Base-by-base conservation (phyloP, 371 early-diverging fungal species). In the Coelomomyces lativittatus region DNA sequence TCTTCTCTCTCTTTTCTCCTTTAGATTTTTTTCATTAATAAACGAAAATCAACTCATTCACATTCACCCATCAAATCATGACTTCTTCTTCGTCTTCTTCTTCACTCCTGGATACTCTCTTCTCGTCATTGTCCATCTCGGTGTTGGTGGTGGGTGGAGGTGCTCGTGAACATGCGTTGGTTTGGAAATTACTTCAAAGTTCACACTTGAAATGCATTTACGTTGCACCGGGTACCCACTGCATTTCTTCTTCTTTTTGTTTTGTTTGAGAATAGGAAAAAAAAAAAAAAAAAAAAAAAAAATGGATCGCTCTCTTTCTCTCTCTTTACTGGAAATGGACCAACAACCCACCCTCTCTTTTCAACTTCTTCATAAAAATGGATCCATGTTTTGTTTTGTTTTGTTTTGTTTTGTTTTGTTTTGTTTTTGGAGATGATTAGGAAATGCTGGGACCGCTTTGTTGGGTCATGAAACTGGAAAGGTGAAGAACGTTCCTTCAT, bases 151-250 rank as follows among this genome's bases (percentile, higher is more conserved):
- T 95, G 51, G 96, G 96, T 49, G 64, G 81, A 51, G 96, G 96
- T 47, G 96, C 93, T 39, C 86, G 96, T 44, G 96, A 95, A 60
- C 91, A 95, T 58, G 91, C 96, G 51, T 76, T 95, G 49, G 89
- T 87, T 29, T 86, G 88, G 88, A 80, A 79, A 38, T 70, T 95
- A 14, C 74, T 85, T 30, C 80, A 86, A 62, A 83, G 85, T 27
- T 54, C 68, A 21, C 61, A 51, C 49, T 88, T 92, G 33, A 60
- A 64, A 47, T 77, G 73, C 55, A 77, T 95, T 55, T 92, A 66
- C 66, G 89, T 92, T 28, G 87, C 89, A 28, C 93, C 93, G 28
- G 91, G 88, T 81, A 70, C 53, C 57, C 36, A 24, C 10, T 25
- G 38, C 17, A 36, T 30, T 17, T 15, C 36, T 17, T 15, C 17